Conservation (phyloP, 495 filamentous ascomycete genomes). For the Penicillium atrosanguineum region DNA sequence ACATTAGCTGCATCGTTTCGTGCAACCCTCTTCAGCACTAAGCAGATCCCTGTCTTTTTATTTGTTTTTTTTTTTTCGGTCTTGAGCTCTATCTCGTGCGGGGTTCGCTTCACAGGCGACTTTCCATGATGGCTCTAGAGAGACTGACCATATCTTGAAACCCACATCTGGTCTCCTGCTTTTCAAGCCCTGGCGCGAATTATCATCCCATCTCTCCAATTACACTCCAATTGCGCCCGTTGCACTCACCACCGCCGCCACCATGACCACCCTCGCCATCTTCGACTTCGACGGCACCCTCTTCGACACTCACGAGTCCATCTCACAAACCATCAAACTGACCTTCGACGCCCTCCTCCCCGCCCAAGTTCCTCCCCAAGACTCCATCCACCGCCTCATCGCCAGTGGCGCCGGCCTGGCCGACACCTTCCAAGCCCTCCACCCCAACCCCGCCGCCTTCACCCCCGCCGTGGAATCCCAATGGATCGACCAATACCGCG, state of each 20-base stretch:
- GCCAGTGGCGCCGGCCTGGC: conserved; percentile 17
- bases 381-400: conserved; percentile 21
- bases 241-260: not conserved
- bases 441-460: conserved; percentile 10
- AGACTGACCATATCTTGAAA: too few relatives aligned
- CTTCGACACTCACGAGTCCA: conserved; percentile 26
- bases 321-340: conserved; percentile 14
- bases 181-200: too few relatives aligned
- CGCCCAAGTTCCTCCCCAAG: conserved; percentile 9
- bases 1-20: too few relatives aligned
- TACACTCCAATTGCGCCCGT: too few relatives aligned
- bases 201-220: too few relatives aligned
- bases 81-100: too few relatives aligned
- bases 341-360: conserved; percentile 26
- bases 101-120: too few relatives aligned
- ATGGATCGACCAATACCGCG: conserved; percentile 25
- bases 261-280: conserved; percentile 17
- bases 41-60: too few relatives aligned
- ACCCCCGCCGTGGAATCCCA: conserved; percentile 7
- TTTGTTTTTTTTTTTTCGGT: too few relatives aligned
- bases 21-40: too few relatives aligned
- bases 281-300: conserved; percentile 33
- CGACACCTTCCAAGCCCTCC: conserved; percentile 21
- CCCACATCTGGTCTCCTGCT: too few relatives aligned
- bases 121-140: too few relatives aligned